Evolutionary conservation across 148 eudicot species (phyloP), one percentile per base, ranked within the genome.

Genomic region (Dianthus caryophyllus): DNA sequence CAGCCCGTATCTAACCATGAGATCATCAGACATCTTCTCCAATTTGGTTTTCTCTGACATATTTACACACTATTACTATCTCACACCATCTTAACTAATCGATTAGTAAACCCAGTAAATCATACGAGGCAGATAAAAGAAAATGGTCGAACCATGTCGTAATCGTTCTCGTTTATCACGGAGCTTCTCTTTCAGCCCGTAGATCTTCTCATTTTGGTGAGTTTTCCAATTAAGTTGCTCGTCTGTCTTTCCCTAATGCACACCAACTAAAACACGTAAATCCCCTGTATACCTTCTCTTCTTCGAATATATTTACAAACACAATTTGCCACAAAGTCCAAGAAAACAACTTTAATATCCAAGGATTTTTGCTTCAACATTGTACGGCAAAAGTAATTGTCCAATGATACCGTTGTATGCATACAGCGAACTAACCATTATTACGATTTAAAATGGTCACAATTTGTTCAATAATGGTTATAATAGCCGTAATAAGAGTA

Each of bases 191-290:
- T 84, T 90, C 61, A 84, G 78, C 71, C 76, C 74, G 47, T 78
- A 78, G 67, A 82, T 79, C 79, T 86, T 94, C 80, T 94, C 99
- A 65, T 81, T 84, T 49, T 84, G 96, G 75, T 74, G 82, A 71
- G 88, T 79, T 77, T 82, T 86, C 97, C 97, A 90, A 73, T 85
- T 83, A 31, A 74, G 81, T 65, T 86, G 99, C 77, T 88, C 92
- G 81, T 94, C 96, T 61, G 87, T 83, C 84, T 90, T 94, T 49
- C 88, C 92, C 97, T 94, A 61, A 64, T 52, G 56, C 55, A 72
- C 31, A 52, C 33, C 59, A 61, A 70, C 29, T 22, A 57, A 55
- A 67, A 75, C 44, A 52, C 38, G 18, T 31, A 27, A 70, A 27
- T 59, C 22, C 38, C 38, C 26, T 27, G 27, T 26, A 9, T 20